Evolutionary conservation across 2,329 filamentous ascomycete species (phyloP), one percentile per base, ranked within the genome.

Genomic region (Cryphonectria parasitica): DNA sequence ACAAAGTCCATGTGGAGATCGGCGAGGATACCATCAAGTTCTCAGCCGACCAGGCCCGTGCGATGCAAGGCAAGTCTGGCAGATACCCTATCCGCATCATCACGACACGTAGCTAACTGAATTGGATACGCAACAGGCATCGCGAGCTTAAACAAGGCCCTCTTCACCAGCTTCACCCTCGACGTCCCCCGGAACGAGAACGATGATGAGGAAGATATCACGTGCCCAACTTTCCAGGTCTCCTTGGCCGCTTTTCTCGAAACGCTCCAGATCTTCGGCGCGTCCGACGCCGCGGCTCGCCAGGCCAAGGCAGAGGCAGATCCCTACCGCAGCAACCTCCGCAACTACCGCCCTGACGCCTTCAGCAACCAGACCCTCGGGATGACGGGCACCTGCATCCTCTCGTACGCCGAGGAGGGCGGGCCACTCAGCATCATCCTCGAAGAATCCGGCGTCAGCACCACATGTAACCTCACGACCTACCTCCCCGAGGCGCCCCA

Each of bases 221-320:
- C 84, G 4, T 85, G 88, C 41, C 90, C 93, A 10, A 88, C 87
- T 66, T 99, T 99, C 78, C 91, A 97, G 78, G 91, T 98, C 74
- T 96, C 94, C 1, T 88, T 99, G 11, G 87, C 91, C 5, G 93
- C 95, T 25, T 87, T 99, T 3, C 88, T 99, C 67, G 96, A 98
- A 82, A 97, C 95, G 0, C 86, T 99, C 10, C 95, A 98, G 77
- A 98, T 99, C 65, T 97, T 99, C 77, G 94, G 94, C 65, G 90
- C 95, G n/a, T 88, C 95, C 62, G 92, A 93, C 74, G 85, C 89
- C 19, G 83, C 88, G 7, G 84, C 83, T 56, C 87, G 87, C 73
- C 83, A 87, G 64, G 84, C 86, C 66, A 90, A 87, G 76, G 82
- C 86, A 8, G 89, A 90, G 17, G 82, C 86, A 71, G 89, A 91